These are phyloP conservation scores for Solanum okadae DNA, from an alignment of 257 asterid species.

Conservation along the genomic window DNA sequence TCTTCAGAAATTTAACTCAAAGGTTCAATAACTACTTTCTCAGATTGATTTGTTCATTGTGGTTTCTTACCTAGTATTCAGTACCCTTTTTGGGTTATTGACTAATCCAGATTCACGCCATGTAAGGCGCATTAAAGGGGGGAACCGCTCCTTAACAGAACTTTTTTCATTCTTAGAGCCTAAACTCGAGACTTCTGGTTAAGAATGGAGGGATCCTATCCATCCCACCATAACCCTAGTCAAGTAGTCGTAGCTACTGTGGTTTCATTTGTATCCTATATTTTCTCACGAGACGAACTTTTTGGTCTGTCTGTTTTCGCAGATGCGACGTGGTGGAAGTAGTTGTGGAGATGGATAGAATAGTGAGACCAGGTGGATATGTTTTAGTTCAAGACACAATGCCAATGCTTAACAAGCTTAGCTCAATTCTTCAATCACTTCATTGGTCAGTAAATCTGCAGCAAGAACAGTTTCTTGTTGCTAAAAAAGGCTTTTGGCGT, in stretches of 20 bases:
- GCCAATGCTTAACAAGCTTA: conserved; percentile 26
- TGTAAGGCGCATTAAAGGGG: neutral
- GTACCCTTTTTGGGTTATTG: neutral
- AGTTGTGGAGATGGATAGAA: conserved; percentile 62
- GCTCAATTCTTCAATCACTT: conserved; percentile 41
- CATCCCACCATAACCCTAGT: neutral
- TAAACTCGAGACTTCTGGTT: neutral
- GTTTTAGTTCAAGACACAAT: conserved; percentile 50
- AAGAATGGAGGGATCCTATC: neutral
- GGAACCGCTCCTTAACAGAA: neutral
- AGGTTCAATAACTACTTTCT: conserved; percentile 23
- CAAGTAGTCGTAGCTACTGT: neutral
- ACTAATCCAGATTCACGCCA: neutral
- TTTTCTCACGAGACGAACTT: neutral
- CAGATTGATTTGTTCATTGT: neutral
- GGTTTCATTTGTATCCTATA: neutral
- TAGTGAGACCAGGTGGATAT: conserved; percentile 60
- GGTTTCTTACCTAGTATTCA: neutral
- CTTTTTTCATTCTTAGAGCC: neutral
- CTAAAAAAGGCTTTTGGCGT: conserved; percentile 60
- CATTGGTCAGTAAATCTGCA: conserved; percentile 47
- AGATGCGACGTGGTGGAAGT: conserved; percentile 56
- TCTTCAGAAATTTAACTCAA: conserved; percentile 33
- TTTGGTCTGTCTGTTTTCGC: neutral
- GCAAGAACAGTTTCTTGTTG: conserved; percentile 61